Percentiles rank a stretch among this genome's conserved stretches.
Conservation (phyloP, 1,284 basidiomycete species). For the Taiwanofungus camphoratus region DNA sequence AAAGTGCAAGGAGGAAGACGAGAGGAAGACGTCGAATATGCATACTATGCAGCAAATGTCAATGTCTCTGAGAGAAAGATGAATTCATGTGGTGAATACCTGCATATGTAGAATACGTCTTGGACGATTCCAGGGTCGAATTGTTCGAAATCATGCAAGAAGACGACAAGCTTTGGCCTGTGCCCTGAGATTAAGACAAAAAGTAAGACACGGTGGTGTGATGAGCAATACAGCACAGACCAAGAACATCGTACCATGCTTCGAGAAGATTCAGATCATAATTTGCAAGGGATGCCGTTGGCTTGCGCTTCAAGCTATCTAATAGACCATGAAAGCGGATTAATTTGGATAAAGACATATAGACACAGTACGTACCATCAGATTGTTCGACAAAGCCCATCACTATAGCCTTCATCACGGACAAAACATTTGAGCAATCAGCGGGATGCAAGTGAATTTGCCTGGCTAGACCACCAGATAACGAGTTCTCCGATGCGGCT, state of each 20-base stretch:
- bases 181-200: slow-evolving; percentile 11
- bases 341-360: neutral
- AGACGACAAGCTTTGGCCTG: slow-evolving; percentile 39
- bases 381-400: slow-evolving; percentile 34
- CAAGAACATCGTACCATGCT: slow-evolving; percentile 48
- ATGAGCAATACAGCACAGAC: slow-evolving; percentile 29
- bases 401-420: slow-evolving; percentile 53
- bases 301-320: slow-evolving; percentile 35
- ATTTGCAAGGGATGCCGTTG: slow-evolving; percentile 45
- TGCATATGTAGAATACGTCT: slow-evolving; percentile 65
- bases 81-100: slow-evolving; percentile 31
- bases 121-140: slow-evolving; percentile 54
- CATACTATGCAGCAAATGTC: slow-evolving; percentile 21
- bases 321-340: slow-evolving; percentile 6
- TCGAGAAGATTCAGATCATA: slow-evolving; percentile 55
- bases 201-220: neutral
- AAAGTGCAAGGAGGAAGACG: slow-evolving; percentile 53
- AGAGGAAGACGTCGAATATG: slow-evolving; percentile 48
- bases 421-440: slow-evolving; percentile 48
- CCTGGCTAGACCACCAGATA: no score
- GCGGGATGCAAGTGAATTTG: slow-evolving; percentile 45
- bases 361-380: neutral
- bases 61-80: neutral
- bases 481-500: no score
- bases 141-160: slow-evolving; percentile 68